These are phyloP conservation scores for Vanrija humicola DNA, from an alignment of 1,284 basidiomycete species.

Conservation along the genomic window DNA sequence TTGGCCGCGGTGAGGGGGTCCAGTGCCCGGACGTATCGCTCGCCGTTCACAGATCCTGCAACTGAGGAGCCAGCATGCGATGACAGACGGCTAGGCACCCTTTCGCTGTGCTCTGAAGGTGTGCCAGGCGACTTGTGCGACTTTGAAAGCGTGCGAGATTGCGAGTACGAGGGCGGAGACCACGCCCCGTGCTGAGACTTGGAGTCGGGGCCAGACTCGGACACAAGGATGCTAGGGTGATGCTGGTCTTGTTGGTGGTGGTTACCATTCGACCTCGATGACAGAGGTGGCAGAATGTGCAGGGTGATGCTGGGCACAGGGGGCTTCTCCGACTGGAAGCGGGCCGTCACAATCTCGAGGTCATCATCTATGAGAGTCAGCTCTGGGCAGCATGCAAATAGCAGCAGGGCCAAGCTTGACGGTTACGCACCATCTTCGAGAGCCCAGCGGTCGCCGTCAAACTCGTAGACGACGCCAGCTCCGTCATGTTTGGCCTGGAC, in stretches of 20 bases:
- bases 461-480: constrained; percentile 44
- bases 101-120: too few species aligned
- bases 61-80: not conserved
- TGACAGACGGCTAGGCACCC: not conserved
- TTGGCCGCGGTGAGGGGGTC: constrained; percentile 8
- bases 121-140: not conserved
- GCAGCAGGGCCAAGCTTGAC: too few species aligned
- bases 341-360: constrained; percentile 45
- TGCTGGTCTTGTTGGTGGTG: too few species aligned
- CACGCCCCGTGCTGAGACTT: too few species aligned
- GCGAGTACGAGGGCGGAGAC: too few species aligned
- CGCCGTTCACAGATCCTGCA: not conserved
- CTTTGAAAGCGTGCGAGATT: not conserved
- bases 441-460: constrained; percentile 40
- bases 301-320: constrained; percentile 25
- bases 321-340: constrained; percentile 37
- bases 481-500: constrained; percentile 27
- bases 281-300: constrained; percentile 12
- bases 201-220: too few species aligned
- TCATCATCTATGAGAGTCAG: constrained; percentile 43
- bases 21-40: not conserved
- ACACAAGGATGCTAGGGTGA: too few species aligned
- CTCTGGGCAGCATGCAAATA: not conserved
- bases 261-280: too few species aligned
- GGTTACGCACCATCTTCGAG: constrained; percentile 47